Evolutionary conservation across 495 filamentous ascomycete genomes (phyloP).

Genomic region (Trichoderma reesei): DNA sequence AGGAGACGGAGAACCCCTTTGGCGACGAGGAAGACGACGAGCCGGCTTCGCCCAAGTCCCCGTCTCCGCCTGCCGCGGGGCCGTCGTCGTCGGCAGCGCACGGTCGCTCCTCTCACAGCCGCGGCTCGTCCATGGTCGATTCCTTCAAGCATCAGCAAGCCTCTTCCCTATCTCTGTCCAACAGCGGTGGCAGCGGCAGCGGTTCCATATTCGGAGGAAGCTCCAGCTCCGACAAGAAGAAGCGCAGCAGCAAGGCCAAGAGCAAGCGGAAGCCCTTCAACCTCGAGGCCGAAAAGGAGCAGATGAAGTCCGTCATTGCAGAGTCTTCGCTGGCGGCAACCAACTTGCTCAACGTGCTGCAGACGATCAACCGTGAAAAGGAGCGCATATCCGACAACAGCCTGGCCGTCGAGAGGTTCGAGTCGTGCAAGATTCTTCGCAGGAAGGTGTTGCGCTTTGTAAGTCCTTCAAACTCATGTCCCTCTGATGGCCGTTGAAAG

Average conservation of each 20-base stretch:
- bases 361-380: slow-evolving; percentile 82
- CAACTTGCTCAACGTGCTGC: slow-evolving; percentile 81
- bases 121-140: slow-evolving; percentile 27
- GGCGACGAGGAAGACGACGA: slow-evolving; percentile 53
- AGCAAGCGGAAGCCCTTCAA: slow-evolving; percentile 56
- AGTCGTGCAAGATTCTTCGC: slow-evolving; percentile 74
- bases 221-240: slow-evolving; percentile 38
- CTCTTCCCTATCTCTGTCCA: slow-evolving; percentile 14
- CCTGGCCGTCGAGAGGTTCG: slow-evolving; percentile 66
- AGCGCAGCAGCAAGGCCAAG: slow-evolving; percentile 24
- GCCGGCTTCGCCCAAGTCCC: slow-evolving; percentile 10
- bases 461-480: slow-evolving; percentile 14
- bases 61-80: not conserved
- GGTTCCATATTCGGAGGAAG: slow-evolving; percentile 22
- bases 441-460: slow-evolving; percentile 79
- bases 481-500: no score
- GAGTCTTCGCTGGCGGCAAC: slow-evolving; percentile 80
- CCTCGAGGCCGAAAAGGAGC: slow-evolving; percentile 76
- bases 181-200: no score
- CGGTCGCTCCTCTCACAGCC: slow-evolving; percentile 23
- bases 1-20: slow-evolving; percentile 59
- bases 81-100: slow-evolving; percentile 11
- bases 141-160: slow-evolving; percentile 22
- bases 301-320: slow-evolving; percentile 74
- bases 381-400: slow-evolving; percentile 80